phyloP scores from a whole-genome alignment of 768 basidiomycete genomes.

The Trametopsis cervina region DNA sequence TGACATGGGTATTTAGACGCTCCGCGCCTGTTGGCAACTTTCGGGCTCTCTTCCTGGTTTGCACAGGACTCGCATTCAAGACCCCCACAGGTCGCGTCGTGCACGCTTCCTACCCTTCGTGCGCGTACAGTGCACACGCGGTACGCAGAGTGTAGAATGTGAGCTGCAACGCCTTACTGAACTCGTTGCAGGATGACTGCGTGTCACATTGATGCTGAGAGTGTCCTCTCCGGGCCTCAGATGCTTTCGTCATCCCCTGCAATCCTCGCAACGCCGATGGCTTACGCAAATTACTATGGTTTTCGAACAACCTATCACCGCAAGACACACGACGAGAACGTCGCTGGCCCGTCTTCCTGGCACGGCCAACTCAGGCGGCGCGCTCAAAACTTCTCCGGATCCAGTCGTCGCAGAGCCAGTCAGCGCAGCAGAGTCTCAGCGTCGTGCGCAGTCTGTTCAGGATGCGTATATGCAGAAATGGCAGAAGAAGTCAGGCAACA shows the following conservation, averaged over 20 bases:
- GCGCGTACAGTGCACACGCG: conserved; percentile 15
- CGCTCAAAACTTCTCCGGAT: not conserved
- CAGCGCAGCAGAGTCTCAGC: not conserved
- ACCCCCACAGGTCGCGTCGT: conserved; percentile 11
- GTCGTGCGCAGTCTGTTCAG: no score
- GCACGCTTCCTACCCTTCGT: conserved; percentile 11
- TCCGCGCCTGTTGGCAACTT: no score
- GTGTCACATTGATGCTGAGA: conserved; percentile 73
- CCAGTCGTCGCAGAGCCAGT: not conserved
- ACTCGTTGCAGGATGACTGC: conserved; percentile 56
- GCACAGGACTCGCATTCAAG: no score
- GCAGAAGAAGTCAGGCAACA: not conserved
- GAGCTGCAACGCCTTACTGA: not conserved
- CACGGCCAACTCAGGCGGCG: not conserved
- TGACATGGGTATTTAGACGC: no score
- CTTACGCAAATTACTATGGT: not conserved
- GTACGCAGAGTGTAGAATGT: conserved; percentile 1
- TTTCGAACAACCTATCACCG: no score
- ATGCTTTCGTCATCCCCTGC: conserved; percentile 33
- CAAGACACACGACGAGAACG: not conserved
- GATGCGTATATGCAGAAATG: no score
- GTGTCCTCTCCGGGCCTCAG: conserved; percentile 72
- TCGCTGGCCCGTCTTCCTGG: not conserved
- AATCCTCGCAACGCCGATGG: conserved; percentile 15
- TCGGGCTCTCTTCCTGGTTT: no score